Conservation (phyloP, 768 basidiomycete genomes). For the Lactarius tabidus region DNA sequence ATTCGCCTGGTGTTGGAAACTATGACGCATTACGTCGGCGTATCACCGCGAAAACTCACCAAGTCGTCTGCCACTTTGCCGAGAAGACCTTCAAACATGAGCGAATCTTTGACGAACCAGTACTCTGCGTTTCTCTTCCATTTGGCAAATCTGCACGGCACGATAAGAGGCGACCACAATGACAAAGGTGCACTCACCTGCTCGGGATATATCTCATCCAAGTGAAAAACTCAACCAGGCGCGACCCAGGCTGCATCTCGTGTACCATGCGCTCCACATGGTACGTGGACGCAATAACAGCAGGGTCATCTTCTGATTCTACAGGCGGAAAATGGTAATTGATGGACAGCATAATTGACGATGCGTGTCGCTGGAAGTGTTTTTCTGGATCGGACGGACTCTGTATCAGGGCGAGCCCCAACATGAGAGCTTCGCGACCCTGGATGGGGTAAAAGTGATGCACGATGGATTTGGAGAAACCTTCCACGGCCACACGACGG, state of each 20-base stretch:
- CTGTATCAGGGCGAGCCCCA: conserved; percentile 27
- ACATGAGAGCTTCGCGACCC: conserved; percentile 31
- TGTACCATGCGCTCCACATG: neutral
- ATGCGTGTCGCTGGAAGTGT: conserved; percentile 27
- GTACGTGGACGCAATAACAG: neutral
- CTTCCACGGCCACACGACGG: conserved; percentile 27
- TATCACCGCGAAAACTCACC: neutral
- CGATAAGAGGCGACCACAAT: neutral
- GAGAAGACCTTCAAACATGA: conserved; percentile 10
- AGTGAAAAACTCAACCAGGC: neutral
- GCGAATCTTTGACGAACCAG: conserved; percentile 10
- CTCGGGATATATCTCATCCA: conserved; percentile 3
- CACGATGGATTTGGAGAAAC: conserved; percentile 29
- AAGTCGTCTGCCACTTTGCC: neutral
- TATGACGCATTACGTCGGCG: too few relatives aligned
- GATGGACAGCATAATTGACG: conserved; percentile 28
- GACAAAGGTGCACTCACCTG: neutral
- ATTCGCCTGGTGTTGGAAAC: neutral
- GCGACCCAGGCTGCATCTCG: neutral
- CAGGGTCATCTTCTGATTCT: conserved; percentile 13
- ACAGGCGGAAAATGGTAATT: conserved; percentile 5
- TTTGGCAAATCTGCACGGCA: neutral
- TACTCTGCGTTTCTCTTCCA: conserved; percentile 18
- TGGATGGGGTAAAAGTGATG: conserved; percentile 30
- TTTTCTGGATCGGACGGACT: conserved; percentile 27